Evolutionary conservation across 768 basidiomycete genomes (phyloP).

Genomic region (Tephrocybe sp.): DNA sequence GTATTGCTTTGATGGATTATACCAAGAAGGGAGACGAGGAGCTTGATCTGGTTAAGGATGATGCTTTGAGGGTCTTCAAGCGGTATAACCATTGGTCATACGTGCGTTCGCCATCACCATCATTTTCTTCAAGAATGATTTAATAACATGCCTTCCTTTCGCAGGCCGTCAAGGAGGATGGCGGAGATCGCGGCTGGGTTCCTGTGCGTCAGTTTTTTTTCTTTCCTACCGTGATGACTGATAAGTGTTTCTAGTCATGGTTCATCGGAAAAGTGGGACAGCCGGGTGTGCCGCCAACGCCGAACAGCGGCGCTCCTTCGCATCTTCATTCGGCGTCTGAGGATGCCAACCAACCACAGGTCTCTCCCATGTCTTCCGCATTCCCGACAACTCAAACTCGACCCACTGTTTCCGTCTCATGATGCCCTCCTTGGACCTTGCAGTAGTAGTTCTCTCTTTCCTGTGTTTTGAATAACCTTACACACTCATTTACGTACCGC

Average conservation of each 20-base stretch:
- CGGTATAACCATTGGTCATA: conserved; percentile 98
- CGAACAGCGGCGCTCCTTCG: conserved; percentile 36
- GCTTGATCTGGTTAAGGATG: conserved; percentile 85
- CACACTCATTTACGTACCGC: conserved; percentile 8
- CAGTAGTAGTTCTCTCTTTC: too few relatives aligned
- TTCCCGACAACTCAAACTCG: conserved; percentile 58
- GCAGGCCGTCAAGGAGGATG: conserved; percentile 92
- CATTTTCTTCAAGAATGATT: conserved; percentile 13
- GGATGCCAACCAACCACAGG: conserved; percentile 47
- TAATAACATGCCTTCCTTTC: conserved; percentile 2
- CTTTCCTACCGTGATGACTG: background rate
- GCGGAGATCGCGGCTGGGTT: conserved; percentile 95
- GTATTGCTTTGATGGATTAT: conserved; percentile 95
- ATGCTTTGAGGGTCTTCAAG: conserved; percentile 90
- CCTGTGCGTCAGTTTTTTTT: conserved; percentile 51
- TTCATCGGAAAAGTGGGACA: conserved; percentile 85
- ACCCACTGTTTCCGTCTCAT: conserved; percentile 22
- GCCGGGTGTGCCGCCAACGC: conserved; percentile 49
- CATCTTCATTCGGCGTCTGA: conserved; percentile 30
- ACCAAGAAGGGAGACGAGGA: conserved; percentile 93
- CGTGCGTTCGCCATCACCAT: conserved; percentile 51
- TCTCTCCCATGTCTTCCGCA: conserved; percentile 83
- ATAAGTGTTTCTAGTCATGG: conserved; percentile 64
- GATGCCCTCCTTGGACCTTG: background rate
- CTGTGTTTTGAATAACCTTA: conserved; percentile 14